Evolutionary conservation across 2,329 filamentous ascomycete genomes (phyloP).

Genomic region (Stylonectria norvegica): DNA sequence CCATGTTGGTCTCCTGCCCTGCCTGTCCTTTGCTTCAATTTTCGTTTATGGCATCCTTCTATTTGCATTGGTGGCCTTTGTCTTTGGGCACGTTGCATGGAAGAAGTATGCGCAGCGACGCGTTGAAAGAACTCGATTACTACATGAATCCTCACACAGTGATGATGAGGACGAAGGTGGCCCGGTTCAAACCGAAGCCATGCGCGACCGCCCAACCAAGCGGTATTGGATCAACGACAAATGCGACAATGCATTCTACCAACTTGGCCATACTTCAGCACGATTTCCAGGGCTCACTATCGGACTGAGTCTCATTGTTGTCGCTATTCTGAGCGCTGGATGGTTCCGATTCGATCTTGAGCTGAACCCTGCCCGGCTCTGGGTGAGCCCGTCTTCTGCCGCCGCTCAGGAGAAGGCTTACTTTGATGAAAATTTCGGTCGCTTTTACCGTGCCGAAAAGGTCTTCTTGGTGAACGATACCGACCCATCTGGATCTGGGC

Average conservation of each 20-base stretch:
- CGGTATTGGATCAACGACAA: constrained; percentile 81
- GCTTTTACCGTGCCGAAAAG: constrained; percentile 93
- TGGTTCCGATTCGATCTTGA: constrained; percentile 90
- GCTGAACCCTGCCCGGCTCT: constrained; percentile 82
- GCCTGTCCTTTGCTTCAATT: constrained; percentile 88
- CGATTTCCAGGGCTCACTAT: constrained; percentile 85
- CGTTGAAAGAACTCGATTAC: constrained; percentile 76
- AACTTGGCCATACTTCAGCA: constrained; percentile 75
- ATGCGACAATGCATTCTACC: constrained; percentile 76
- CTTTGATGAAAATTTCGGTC: constrained; percentile 89
- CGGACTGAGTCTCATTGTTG: constrained; percentile 66
- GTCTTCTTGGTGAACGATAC: constrained; percentile 91
- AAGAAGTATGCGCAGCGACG: constrained; percentile 69
- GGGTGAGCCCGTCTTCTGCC: constrained; percentile 92
- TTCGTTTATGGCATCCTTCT: constrained; percentile 78
- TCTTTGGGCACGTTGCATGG: constrained; percentile 74
- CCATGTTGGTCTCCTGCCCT: constrained; percentile 82
- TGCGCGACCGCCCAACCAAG: constrained; percentile 73
- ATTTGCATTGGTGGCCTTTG: constrained; percentile 59
- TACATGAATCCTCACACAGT: constrained; percentile 79
- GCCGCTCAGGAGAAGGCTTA: constrained; percentile 92
- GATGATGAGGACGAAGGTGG: constrained; percentile 95
- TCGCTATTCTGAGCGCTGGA: constrained; percentile 76
- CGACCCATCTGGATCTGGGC: constrained; percentile 57
- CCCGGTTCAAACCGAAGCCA: constrained; percentile 65